Conservation (phyloP, 768 basidiomycete genomes). For the Coprinopsis cinerea region DNA sequence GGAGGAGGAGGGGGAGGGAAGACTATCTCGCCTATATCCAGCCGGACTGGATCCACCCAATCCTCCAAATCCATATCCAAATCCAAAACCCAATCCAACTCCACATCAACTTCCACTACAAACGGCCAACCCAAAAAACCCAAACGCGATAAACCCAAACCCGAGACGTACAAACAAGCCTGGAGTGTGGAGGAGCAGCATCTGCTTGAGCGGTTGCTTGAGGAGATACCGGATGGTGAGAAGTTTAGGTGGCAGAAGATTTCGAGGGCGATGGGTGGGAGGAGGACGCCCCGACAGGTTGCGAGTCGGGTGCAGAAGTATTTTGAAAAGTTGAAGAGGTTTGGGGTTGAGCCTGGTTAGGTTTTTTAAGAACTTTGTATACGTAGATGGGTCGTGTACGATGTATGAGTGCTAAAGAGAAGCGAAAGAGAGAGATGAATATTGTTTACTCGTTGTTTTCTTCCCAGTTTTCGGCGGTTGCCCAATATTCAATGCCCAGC, state of each 20-base stretch:
- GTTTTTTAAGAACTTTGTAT: neutral
- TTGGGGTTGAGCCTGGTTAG: conserved; percentile 48
- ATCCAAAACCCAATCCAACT: neutral
- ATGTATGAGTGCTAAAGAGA: neutral
- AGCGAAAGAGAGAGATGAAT: no score
- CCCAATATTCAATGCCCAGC: no score
- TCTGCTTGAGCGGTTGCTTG: conserved; percentile 64
- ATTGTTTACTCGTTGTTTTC: no score
- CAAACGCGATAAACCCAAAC: conserved; percentile 35
- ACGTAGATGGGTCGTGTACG: neutral
- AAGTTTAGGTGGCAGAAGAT: conserved; percentile 82
- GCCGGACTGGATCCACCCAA: no score
- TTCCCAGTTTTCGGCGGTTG: no score
- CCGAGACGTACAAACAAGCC: conserved; percentile 79
- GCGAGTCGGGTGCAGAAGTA: conserved; percentile 87
- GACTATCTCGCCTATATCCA: no score
- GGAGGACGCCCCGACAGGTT: conserved; percentile 76
- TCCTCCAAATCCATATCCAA: neutral
- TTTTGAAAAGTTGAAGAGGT: conserved; percentile 76
- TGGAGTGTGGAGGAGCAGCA: conserved; percentile 78
- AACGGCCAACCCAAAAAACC: neutral
- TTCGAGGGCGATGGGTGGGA: conserved; percentile 74
- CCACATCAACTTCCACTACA: neutral
- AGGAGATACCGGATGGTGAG: conserved; percentile 73
- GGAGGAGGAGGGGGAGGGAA: neutral